Evolutionary conservation across 164 flowering plant species (phyloP), one percentile per base, ranked within the genome.

Genomic region (Sextonia rubra): DNA sequence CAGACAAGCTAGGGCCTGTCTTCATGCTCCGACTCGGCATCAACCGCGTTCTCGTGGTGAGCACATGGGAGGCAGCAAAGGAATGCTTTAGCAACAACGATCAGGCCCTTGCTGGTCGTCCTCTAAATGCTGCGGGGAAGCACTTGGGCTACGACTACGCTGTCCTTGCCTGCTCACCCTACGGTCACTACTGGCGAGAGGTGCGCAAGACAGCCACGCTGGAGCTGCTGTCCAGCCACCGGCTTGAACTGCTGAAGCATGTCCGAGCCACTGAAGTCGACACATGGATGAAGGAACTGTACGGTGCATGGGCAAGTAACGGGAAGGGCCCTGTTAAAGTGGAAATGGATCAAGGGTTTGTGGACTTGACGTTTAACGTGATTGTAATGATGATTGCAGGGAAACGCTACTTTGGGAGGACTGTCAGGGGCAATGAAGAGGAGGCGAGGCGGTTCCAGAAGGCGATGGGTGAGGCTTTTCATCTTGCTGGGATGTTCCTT

Each of bases 151-250:
- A 79, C 65, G 67, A 79, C 64, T 14, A 30, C 52, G 73, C 76
- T 67, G 17, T 76, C 64, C 69, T 82, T 0, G 79, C 64, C 0
- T 56, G 77, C 47, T 27, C 72, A 32, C 76, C 76, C 2, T 82
- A 82, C 49, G 80, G 79, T 0, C 48, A 79, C 4, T 77, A 80
- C 37, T 78, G 74, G 78, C 74, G 76, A 60, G 82, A 76, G 48
- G 15, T 70, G 15, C 68, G 73, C 22, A 80, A 78, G 72, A 71
- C 74, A 7, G 68, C 68, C 55, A 71, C 71, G 1, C 49, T 71
- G 2, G 70, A 80, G 67, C 75, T 80, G 12, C 77, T 80, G 11
- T 74, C 82, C 5, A 77, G 20, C 69, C 70, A 47, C 11, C 77
- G 66, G 48, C 68, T 79, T 14, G 69, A 76, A 37, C 12, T 69